These are phyloP conservation scores for Ganoderma meredithae DNA, from an alignment of 1,284 basidiomycete species.

Conservation along the genomic window DNA sequence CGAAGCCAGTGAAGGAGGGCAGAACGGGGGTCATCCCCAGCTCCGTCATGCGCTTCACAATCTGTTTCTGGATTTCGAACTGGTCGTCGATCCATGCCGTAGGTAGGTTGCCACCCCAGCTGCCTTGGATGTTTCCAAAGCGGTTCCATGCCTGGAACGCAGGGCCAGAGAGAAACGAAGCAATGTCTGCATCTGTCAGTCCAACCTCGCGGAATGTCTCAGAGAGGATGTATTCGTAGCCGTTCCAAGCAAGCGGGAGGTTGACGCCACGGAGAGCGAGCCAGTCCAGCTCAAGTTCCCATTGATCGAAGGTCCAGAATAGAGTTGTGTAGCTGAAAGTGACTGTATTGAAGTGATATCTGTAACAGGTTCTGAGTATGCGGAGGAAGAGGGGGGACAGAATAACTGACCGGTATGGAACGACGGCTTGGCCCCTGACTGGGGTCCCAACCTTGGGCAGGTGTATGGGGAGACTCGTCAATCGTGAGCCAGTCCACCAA, in stretches of 20 bases:
- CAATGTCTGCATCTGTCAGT: conserved; percentile 46
- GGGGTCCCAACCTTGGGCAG: conserved; percentile 44
- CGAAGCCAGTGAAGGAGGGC: conserved; percentile 53
- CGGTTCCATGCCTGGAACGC: conserved; percentile 54
- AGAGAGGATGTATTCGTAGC: conserved; percentile 49
- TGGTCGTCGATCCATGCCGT: conserved; percentile 50
- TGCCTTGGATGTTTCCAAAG: conserved; percentile 52
- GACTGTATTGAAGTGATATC: conserved; percentile 54
- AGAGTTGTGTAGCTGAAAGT: conserved; percentile 52
- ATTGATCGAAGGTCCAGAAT: conserved; percentile 51
- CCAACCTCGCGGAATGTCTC: conserved; percentile 50
- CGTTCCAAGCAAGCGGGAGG: conserved; percentile 52
- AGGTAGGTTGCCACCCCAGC: conserved; percentile 47
- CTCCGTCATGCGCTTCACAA: conserved; percentile 50
- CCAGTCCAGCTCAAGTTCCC: conserved; percentile 55
- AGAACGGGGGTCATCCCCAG: conserved; percentile 55
- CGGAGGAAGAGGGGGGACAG: neutral
- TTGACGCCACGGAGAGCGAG: conserved; percentile 53
- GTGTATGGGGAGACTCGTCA: conserved; percentile 40
- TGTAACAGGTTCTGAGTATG: conserved; percentile 20
- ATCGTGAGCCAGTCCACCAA: conserved; percentile 53
- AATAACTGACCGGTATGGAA: conserved; percentile 45
- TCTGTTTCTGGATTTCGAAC: conserved; percentile 46
- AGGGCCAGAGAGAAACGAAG: conserved; percentile 48
- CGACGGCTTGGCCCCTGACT: conserved; percentile 44